These are phyloP conservation scores for Cantharellus cinnabarinus DNA, from an alignment of 768 basidiomycete species.

Conservation along the genomic window DNA sequence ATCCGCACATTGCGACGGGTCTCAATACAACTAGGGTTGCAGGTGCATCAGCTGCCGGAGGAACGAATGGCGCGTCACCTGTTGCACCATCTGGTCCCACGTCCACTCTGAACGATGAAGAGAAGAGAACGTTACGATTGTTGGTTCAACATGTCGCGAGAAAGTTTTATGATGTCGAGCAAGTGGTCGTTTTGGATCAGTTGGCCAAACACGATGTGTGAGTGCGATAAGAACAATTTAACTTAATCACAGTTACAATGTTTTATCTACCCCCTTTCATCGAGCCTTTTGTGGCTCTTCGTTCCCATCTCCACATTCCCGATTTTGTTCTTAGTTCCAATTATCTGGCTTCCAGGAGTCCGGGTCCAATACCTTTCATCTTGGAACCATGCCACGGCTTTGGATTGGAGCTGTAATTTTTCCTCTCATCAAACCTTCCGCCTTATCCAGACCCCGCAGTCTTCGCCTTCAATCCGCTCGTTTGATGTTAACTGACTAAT, in stretches of 20 bases:
- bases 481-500: too few relatives aligned
- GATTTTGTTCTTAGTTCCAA: background rate
- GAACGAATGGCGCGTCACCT: too few relatives aligned
- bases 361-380: background rate
- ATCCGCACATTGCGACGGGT: too few relatives aligned
- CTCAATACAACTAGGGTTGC: too few relatives aligned
- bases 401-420: too few relatives aligned
- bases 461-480: too few relatives aligned
- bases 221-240: slow-evolving; percentile 23
- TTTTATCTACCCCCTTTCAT: too few relatives aligned
- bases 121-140: slow-evolving; percentile 29
- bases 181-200: slow-evolving; percentile 82
- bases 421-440: too few relatives aligned
- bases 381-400: too few relatives aligned
- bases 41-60: too few relatives aligned
- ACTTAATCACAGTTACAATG: too few relatives aligned
- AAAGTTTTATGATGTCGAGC: slow-evolving; percentile 87
- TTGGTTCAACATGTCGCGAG: slow-evolving; percentile 87
- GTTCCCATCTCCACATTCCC: slow-evolving; percentile 3
- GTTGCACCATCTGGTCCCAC: background rate
- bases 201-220: slow-evolving; percentile 85
- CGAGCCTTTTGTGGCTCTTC: slow-evolving; percentile 10
- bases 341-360: slow-evolving; percentile 8
- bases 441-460: too few relatives aligned
- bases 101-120: background rate